phyloP scores from a whole-genome alignment of 305 asterid species.

The Fraxinus velutina region DNA sequence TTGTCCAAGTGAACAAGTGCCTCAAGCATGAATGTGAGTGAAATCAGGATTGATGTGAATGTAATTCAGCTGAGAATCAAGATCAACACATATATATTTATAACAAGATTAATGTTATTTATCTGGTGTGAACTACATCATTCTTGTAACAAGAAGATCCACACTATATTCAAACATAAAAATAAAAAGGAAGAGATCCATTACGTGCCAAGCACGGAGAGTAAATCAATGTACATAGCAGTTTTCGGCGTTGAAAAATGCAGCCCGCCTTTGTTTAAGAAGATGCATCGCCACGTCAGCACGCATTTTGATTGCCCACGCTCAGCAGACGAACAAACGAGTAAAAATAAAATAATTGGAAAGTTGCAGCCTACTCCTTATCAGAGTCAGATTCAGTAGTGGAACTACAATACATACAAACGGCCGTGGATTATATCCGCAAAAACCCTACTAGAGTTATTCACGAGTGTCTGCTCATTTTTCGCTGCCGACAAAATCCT shows the following conservation, averaged over 20 bases:
- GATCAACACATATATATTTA: too few species aligned
- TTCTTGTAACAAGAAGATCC: too few species aligned
- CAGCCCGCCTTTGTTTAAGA: neutral
- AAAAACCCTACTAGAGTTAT: conserved; percentile 21
- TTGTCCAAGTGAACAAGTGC: too few species aligned
- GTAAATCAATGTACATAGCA: neutral
- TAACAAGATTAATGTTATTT: too few species aligned
- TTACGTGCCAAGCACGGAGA: neutral
- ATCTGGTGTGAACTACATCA: too few species aligned
- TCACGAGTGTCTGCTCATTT: conserved; percentile 31
- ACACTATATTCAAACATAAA: too few species aligned
- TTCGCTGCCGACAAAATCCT: neutral
- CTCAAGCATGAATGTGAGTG: neutral
- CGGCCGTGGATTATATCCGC: conserved; percentile 11
- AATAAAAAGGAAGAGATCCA: neutral
- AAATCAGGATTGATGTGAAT: too few species aligned
- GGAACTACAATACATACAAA: neutral
- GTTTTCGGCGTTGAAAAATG: neutral
- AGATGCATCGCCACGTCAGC: neutral
- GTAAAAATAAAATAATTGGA: too few species aligned
- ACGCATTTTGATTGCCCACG: neutral
- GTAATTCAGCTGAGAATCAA: too few species aligned
- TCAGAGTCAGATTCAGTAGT: neutral
- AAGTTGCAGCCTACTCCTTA: neutral
- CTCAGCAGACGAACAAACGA: neutral